Conservation (phyloP, 495 filamentous ascomycete genomes). For the Haplographium delicatum region DNA sequence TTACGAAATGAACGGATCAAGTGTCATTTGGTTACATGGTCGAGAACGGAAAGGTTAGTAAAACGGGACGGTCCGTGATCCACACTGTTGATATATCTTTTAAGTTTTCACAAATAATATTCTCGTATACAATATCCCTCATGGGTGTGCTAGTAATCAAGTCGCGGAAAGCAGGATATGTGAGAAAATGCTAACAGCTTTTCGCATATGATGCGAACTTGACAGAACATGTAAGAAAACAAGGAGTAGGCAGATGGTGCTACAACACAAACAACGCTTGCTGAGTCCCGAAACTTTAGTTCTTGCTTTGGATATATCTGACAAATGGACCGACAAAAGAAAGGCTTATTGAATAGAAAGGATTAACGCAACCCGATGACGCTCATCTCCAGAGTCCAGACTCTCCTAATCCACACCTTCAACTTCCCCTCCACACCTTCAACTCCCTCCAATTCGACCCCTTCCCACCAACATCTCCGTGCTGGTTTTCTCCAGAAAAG, state of each 20-base stretch:
- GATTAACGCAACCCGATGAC: constrained; percentile 78
- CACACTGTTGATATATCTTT: no score
- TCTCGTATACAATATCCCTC: no score
- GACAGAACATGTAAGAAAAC: neutral
- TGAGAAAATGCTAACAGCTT: neutral
- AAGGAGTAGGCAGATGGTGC: neutral
- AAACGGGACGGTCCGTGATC: no score
- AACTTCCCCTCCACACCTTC: constrained; percentile 88
- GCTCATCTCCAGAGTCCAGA: constrained; percentile 99
- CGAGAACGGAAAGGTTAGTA: no score
- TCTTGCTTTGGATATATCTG: constrained; percentile 2
- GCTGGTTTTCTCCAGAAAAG: constrained; percentile 98
- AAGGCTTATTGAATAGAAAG: neutral
- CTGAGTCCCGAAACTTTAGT: neutral
- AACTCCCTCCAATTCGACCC: constrained; percentile 83
- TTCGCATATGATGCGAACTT: constrained; percentile 8
- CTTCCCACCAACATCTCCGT: constrained; percentile 98
- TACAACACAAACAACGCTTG: constrained; percentile 8
- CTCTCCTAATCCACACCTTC: constrained; percentile 95
- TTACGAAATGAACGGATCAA: no score
- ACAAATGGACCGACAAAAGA: constrained; percentile 2
- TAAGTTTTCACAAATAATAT: no score
- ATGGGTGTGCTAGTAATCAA: no score
- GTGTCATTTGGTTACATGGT: no score
- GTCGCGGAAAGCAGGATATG: neutral